A percentile compares a stretch with the other conserved stretches of the same genome.
phyloP scores from a whole-genome alignment of 208 protist species.

The Herpetomonas tarakana region DNA sequence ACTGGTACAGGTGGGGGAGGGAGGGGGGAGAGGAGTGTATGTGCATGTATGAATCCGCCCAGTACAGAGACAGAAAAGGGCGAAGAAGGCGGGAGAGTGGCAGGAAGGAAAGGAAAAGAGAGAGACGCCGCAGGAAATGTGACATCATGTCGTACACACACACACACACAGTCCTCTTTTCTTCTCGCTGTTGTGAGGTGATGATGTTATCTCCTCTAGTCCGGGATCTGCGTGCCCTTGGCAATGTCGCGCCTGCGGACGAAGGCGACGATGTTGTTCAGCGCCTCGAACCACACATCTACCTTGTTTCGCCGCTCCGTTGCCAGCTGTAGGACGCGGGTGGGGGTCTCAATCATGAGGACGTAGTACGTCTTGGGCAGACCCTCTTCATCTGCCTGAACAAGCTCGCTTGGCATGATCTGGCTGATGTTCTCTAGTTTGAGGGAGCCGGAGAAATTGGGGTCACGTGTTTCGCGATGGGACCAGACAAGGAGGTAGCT shows the following conservation, averaged over 20 bases:
- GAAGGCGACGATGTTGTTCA: constrained; percentile 73
- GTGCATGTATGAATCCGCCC: constrained; percentile 6
- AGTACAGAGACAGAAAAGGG: constrained; percentile 5
- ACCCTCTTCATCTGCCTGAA: constrained; percentile 42
- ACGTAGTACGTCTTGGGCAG: constrained; percentile 66
- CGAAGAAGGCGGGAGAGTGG: too few relatives aligned
- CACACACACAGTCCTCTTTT: too few relatives aligned
- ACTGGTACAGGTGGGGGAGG: background rate
- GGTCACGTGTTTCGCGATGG: constrained; percentile 51
- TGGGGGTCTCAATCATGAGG: constrained; percentile 61
- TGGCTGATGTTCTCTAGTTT: constrained; percentile 66
- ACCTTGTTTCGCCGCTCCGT: constrained; percentile 67
- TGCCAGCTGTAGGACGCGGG: constrained; percentile 64
- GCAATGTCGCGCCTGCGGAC: constrained; percentile 45
- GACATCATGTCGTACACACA: too few relatives aligned
- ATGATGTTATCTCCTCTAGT: too few relatives aligned
- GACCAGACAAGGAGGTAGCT: constrained; percentile 80
- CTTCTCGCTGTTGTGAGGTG: too few relatives aligned
- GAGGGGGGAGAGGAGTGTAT: background rate
- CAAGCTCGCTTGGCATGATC: constrained; percentile 45
- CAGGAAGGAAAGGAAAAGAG: too few relatives aligned
- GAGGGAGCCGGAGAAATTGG: constrained; percentile 47
- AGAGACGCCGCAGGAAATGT: too few relatives aligned
- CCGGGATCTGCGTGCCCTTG: constrained; percentile 32
- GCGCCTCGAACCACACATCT: constrained; percentile 76